Base-by-base conservation (phyloP, 1,139 yeast genomes). In the Candida sp. region DNA sequence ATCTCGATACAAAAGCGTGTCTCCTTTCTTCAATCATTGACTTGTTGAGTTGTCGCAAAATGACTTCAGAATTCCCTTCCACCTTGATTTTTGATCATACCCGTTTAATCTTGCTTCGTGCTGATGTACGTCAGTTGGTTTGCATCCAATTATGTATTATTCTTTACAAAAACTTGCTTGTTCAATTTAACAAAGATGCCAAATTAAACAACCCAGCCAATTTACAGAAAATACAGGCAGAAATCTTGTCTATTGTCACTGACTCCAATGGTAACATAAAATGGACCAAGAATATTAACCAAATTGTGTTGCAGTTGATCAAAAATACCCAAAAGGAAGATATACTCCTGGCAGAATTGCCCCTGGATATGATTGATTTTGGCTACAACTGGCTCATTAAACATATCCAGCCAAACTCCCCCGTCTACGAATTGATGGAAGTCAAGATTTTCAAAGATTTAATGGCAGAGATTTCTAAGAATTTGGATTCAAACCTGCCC, bases 1-100 rank as follows among this genome's bases (percentile, higher is more conserved):
- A n/a, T n/a, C 36, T 7, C 8, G 38, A 35, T 3, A 11, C 15
- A 15, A 70, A 66, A 52, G 64, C 67, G 37, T 64, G 68, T 37
- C 69, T 77, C 39, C 69, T 79, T 33, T 62, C 72, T 22, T 75
- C 83, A 9, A 72, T 82, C 37, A 72, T 86, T 47, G 81, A 82
- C 53, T 67, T 87, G 42, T 67, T 87, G 41, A 79, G 89, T 4
- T 87, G 96, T 58, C 80, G 95, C 32, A 82, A 83, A 55, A 85
- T 87, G 88, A 87, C 84, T 30, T 75, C 82, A 35, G 95, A 87
- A 57, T 89, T 87, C 60, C 97, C 97, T 35, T 81, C 87, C 4
- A 82, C 95, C 2, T 72, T 89, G 54, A 84, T 91, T n/a, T 89
- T 89, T 66, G 97, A 89, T 65, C 91, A 86, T 57, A 82, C 95